Base-by-base conservation (phyloP, 2,329 filamentous ascomycete genomes). In the Neodidymelliopsis sp. region DNA sequence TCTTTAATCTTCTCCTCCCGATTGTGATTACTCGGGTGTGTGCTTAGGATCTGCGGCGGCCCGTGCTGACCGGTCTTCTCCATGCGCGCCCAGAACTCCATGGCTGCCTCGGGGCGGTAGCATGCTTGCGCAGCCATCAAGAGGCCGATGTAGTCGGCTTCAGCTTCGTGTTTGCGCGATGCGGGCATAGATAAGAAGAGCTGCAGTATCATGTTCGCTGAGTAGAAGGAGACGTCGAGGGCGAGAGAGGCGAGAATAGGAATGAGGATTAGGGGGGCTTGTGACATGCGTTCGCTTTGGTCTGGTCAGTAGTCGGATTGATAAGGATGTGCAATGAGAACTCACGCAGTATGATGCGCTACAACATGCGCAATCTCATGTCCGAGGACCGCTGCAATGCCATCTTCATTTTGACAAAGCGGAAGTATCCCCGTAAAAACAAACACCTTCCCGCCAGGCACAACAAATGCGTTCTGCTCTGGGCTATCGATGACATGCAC, bases 41-140 rank as follows among this genome's bases (percentile, higher is more conserved):
- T 92, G 64, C 84, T 88, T 60, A 91, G 73, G 75, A 89, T 86
- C 71, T 91, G 85, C 1, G 88, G 88, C 24, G 83, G 78, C 46
- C 81, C 79, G 4, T 65, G 62, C 34, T 80, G 71, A 19, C 77
- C 76, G 10, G 73, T 67, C 28, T 69, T 67, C 54, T 88, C 84
- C 85, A 90, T 89, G 38, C 85, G 74, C 18, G 68, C 62, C 80
- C 80, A 83, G 50, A 92, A 83, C 0, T 76, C 77, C 31, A 87
- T 76, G 0, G 89, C 88, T 52, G 84, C 83, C 10, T 79, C 73
- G 1, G 89, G 89, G 53, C 90, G 80, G 66, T 88, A 92, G 74
- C 89, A 92, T 19, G 86, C 87, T 73, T 90, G 84, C 0, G 88
- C 84, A 87, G 92, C 92, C 81, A 92, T 88, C 81, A 92, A 84